These are phyloP conservation scores for Fusarium sp. DNA, from an alignment of 2,329 filamentous ascomycete species.

Conservation along the genomic window DNA sequence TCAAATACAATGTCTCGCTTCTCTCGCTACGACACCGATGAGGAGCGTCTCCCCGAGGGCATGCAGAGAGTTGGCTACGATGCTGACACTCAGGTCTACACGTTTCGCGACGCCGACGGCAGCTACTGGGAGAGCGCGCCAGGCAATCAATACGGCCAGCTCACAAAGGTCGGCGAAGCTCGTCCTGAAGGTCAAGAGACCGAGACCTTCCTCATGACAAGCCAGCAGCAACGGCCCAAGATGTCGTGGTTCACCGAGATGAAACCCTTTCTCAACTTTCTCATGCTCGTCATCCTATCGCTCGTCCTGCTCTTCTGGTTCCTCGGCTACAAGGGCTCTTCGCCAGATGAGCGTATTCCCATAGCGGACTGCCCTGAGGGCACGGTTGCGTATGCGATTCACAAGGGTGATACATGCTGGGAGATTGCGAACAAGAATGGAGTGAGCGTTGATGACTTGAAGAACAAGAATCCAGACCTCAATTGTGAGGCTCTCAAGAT, in stretches of 20 bases:
- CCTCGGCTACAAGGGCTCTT: slow-evolving; percentile 49
- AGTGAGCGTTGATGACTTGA: slow-evolving; percentile 58
- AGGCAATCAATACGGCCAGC: slow-evolving; percentile 60
- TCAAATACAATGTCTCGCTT: slow-evolving; percentile 52
- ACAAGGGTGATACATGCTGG: slow-evolving; percentile 64
- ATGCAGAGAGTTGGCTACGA: slow-evolving; percentile 67
- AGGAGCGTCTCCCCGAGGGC: slow-evolving; percentile 64
- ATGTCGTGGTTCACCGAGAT: slow-evolving; percentile 63
- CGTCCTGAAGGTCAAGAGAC: slow-evolving; percentile 43
- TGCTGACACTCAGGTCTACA: slow-evolving; percentile 64
- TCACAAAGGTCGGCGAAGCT: slow-evolving; percentile 53
- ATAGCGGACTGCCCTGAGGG: slow-evolving; percentile 45
- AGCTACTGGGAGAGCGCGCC: slow-evolving; percentile 61
- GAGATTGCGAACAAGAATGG: slow-evolving; percentile 56
- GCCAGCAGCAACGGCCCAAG: slow-evolving; percentile 34
- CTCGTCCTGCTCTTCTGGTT: slow-evolving; percentile 63
- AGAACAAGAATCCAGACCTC: slow-evolving; percentile 56
- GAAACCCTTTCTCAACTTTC: slow-evolving; percentile 68
- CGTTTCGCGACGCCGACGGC: slow-evolving; percentile 61
- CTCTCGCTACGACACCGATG: slow-evolving; percentile 58
- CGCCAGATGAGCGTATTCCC: slow-evolving; percentile 25
- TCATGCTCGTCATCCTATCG: slow-evolving; percentile 62
- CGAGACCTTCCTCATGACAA: slow-evolving; percentile 47
- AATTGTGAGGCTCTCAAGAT: slow-evolving; percentile 58
- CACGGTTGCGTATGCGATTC: slow-evolving; percentile 52